A percentile compares a stretch with the other conserved stretches of the same genome.
phyloP scores from a whole-genome alignment of 441 rosid genomes.

The Metrosideros polymorpha region DNA sequence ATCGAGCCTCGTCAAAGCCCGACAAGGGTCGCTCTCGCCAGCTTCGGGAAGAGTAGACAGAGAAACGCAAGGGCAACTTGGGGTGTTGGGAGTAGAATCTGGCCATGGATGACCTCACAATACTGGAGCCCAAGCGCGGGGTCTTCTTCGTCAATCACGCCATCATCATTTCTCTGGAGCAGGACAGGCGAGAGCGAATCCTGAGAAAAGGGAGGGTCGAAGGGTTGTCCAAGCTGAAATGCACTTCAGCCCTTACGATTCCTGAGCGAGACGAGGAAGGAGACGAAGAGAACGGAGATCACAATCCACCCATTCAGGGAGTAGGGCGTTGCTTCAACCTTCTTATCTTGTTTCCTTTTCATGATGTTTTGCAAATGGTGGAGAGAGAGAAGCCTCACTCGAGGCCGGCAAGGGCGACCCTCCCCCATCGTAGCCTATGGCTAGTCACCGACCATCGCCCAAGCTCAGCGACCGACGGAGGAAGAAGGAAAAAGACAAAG shows the following conservation, averaged over 20 bases:
- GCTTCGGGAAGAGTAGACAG: constrained; percentile 31
- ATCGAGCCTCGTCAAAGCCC: too few species aligned
- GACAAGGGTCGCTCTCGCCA: too few species aligned
- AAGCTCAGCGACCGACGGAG: too few species aligned
- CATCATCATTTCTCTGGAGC: neutral
- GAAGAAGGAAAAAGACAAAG: too few species aligned
- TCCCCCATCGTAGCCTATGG: too few species aligned
- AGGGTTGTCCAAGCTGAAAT: neutral
- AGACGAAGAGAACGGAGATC: neutral
- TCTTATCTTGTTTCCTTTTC: neutral
- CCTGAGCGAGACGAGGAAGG: constrained; percentile 7
- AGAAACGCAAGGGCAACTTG: constrained; percentile 19
- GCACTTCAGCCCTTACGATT: neutral
- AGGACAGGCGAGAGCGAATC: neutral
- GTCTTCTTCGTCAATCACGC: neutral
- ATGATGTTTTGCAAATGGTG: neutral
- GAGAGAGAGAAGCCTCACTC: neutral
- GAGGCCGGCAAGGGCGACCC: too few species aligned
- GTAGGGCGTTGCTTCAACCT: neutral
- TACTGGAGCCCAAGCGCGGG: constrained; percentile 10
- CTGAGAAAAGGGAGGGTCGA: neutral
- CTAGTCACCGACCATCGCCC: too few species aligned
- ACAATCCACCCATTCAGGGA: neutral
- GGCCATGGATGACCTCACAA: constrained; percentile 14
- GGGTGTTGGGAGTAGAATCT: constrained; percentile 2